phyloP scores from a whole-genome alignment of 2,329 filamentous ascomycete species.

The Xylogone sp. region DNA sequence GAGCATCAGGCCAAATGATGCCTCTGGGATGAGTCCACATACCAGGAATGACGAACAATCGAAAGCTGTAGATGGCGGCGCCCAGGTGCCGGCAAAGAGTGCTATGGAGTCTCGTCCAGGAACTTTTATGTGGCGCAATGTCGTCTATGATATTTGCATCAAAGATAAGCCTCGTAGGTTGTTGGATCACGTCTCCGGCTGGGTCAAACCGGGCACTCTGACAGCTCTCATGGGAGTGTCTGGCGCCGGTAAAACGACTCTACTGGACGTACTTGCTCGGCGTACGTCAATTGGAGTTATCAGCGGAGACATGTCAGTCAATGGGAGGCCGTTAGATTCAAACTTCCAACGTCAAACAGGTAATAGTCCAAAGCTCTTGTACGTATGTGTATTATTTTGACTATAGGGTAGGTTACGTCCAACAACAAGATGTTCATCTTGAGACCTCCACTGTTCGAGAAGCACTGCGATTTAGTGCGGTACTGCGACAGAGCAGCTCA shows the following conservation, averaged over 20 bases:
- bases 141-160: constrained; percentile 71
- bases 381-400: too few species aligned
- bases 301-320: constrained; percentile 69
- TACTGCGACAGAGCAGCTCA: constrained; percentile 76
- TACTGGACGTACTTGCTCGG: constrained; percentile 79
- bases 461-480: constrained; percentile 76
- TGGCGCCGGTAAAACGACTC: constrained; percentile 85
- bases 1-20: too few species aligned
- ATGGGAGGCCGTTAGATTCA: constrained; percentile 63
- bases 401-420: constrained; percentile 61
- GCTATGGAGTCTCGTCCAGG: background rate
- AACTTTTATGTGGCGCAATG: constrained; percentile 4
- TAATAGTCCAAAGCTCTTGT: too few species aligned
- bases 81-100: background rate
- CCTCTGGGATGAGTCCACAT: constrained; percentile 30
- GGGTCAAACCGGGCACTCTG: constrained; percentile 66
- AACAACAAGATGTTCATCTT: constrained; percentile 86
- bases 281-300: constrained; percentile 86
- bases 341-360: constrained; percentile 61
- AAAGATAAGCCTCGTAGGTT: constrained; percentile 34
- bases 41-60: constrained; percentile 6
- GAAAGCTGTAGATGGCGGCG: background rate
- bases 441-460: constrained; percentile 80
- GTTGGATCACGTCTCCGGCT: constrained; percentile 69
- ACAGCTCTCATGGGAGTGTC: constrained; percentile 57